Percentiles rank a stretch among this genome's conserved stretches.
Conservation (phyloP, 2,329 filamentous ascomycete species). For the Orbilia quercus region DNA sequence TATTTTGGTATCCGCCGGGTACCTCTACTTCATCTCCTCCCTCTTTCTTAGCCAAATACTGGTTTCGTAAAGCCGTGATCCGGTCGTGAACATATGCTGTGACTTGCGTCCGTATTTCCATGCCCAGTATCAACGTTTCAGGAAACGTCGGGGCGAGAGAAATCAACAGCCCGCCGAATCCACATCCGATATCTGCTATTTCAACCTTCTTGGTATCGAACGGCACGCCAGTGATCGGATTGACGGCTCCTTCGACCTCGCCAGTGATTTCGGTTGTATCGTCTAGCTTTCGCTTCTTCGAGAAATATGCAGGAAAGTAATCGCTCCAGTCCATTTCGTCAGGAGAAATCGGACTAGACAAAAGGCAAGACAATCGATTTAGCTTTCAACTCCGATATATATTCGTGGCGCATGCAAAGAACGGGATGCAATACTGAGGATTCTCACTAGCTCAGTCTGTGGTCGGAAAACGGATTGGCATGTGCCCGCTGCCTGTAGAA, state of each 20-base stretch:
- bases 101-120: constrained; percentile 92
- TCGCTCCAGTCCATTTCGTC: constrained; percentile 89
- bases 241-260: constrained; percentile 34
- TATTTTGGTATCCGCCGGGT: constrained; percentile 78
- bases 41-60: constrained; percentile 66
- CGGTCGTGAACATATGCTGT: constrained; percentile 90
- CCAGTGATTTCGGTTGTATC: constrained; percentile 59
- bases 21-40: constrained; percentile 61
- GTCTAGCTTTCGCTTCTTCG: constrained; percentile 61
- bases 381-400: background rate
- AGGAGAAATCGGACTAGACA: constrained; percentile 78
- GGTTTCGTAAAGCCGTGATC: constrained; percentile 80
- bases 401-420: background rate
- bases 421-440: constrained; percentile 38
- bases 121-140: constrained; percentile 84
- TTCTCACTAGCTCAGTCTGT: constrained; percentile 84
- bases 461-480: constrained; percentile 97
- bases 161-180: constrained; percentile 90
- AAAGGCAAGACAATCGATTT: background rate
- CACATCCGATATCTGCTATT: constrained; percentile 95
- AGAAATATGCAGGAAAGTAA: constrained; percentile 80
- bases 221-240: constrained; percentile 22
- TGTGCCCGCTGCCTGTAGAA: constrained; percentile 97
- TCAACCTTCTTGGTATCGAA: constrained; percentile 76
- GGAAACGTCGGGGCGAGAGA: constrained; percentile 85